These are phyloP conservation scores for Crithidia expoeki DNA, from an alignment of 208 protist species.

Conservation along the genomic window DNA sequence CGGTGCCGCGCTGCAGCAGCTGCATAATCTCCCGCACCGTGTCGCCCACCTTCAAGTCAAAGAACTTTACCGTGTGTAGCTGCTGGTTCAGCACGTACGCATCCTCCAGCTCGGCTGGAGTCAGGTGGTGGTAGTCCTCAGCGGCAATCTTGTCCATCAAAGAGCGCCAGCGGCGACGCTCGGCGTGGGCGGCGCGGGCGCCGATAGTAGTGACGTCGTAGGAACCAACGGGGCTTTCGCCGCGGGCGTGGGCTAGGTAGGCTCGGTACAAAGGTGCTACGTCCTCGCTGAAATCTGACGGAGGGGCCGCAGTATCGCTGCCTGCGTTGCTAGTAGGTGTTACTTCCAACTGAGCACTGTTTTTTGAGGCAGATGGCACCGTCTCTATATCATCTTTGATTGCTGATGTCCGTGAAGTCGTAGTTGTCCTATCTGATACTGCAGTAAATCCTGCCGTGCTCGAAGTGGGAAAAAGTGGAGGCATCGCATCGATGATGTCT, in stretches of 20 bases:
- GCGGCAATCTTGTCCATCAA: conserved; percentile 78
- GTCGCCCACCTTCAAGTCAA: conserved; percentile 87
- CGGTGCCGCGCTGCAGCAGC: conserved; percentile 59
- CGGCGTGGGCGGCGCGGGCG: conserved; percentile 40
- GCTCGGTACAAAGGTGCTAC: conserved; percentile 61
- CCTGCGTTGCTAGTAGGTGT: no score
- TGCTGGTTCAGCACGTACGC: conserved; percentile 73
- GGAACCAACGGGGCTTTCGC: conserved; percentile 57
- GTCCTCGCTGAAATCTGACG: conserved; percentile 38
- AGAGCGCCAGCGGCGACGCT: conserved; percentile 73
- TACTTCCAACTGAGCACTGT: no score
- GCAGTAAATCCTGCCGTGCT: no score
- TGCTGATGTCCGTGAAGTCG: no score
- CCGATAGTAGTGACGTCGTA: conserved; percentile 63
- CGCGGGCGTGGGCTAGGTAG: conserved; percentile 65
- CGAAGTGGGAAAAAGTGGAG: conserved; percentile 30
- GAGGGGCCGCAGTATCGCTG: neutral
- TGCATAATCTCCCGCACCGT: conserved; percentile 80
- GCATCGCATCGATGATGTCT: conserved; percentile 38
- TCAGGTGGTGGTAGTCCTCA: conserved; percentile 80
- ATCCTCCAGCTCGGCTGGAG: conserved; percentile 52
- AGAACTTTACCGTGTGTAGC: conserved; percentile 88
- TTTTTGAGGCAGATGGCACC: no score
- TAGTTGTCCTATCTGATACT: no score
- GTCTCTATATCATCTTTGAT: no score